Percentiles rank a stretch among this genome's conserved stretches.
phyloP scores from a whole-genome alignment of 1,284 basidiomycete genomes.

The Moniliella sp. region DNA sequence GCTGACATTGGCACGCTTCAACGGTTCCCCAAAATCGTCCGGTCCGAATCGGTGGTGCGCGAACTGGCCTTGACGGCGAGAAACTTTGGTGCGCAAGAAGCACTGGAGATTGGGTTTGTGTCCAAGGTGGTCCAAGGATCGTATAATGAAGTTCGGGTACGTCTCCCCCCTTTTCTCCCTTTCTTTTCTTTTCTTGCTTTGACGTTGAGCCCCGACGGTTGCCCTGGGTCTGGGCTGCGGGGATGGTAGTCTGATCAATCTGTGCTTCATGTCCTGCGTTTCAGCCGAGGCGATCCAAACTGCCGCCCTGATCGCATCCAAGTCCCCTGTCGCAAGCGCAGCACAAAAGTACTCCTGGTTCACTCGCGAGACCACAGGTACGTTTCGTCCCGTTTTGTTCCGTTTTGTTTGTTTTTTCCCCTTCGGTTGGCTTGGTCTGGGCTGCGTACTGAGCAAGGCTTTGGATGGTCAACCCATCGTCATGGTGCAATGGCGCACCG shows the following conservation, averaged over 20 bases:
- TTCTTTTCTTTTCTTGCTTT: background rate
- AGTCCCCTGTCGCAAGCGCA: constrained; percentile 55
- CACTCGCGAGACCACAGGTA: constrained; percentile 60
- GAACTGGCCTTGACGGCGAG: constrained; percentile 63
- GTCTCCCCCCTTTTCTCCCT: no score
- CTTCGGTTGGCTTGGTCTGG: no score
- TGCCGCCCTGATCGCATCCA: constrained; percentile 49
- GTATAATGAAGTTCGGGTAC: constrained; percentile 37
- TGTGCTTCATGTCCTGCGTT: background rate
- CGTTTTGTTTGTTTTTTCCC: no score
- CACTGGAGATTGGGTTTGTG: constrained; percentile 52
- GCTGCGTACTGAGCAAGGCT: no score
- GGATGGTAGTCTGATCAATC: no score
- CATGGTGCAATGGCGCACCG: no score
- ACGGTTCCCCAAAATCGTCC: constrained; percentile 57
- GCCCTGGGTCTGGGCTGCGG: no score
- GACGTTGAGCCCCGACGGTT: background rate
- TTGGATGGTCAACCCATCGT: no score
- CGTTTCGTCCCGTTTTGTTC: no score
- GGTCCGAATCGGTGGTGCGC: constrained; percentile 53
- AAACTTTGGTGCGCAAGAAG: constrained; percentile 51
- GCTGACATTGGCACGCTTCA: constrained; percentile 77
- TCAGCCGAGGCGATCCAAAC: constrained; percentile 45
- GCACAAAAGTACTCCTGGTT: constrained; percentile 55
- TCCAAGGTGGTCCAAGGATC: constrained; percentile 53